Conservation (phyloP, 2,329 filamentous ascomycete genomes). For the Microsporum canis region DNA sequence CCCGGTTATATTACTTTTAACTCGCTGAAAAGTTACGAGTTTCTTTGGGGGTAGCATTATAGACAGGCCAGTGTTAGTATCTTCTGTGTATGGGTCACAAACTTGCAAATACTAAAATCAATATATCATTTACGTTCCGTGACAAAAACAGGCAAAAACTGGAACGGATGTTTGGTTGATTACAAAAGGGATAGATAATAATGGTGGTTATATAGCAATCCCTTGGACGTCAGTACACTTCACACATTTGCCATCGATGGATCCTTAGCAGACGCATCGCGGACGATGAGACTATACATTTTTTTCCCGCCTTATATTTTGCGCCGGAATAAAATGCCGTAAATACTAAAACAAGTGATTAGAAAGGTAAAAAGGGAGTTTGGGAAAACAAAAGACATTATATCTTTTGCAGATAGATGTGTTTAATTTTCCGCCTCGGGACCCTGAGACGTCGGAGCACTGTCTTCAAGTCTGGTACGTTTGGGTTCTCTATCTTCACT, state of each 20-base stretch:
- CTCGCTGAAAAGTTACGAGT: background rate
- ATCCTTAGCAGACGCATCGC: background rate
- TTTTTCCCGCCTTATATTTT: background rate
- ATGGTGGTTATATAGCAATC: background rate
- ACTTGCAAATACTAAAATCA: background rate
- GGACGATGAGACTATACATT: background rate
- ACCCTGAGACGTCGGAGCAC: conserved; percentile 5
- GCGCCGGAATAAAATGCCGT: background rate
- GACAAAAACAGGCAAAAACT: background rate
- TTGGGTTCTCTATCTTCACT: conserved; percentile 33
- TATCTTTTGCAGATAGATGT: background rate
- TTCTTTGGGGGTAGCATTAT: background rate
- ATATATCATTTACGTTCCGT: background rate
- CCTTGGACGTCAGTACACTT: background rate
- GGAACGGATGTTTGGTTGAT: background rate
- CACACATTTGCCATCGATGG: background rate
- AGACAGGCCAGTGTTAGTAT: background rate
- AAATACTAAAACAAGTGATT: background rate
- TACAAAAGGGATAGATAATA: background rate
- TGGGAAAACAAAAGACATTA: background rate
- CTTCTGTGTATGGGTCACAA: background rate
- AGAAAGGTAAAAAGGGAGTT: background rate
- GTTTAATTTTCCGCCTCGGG: conserved; percentile 6
- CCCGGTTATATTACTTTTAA: background rate
- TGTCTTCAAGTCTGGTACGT: conserved; percentile 24